These are phyloP conservation scores for Fusarium staphyleae DNA, from an alignment of 2,329 filamentous ascomycete species.

Conservation along the genomic window DNA sequence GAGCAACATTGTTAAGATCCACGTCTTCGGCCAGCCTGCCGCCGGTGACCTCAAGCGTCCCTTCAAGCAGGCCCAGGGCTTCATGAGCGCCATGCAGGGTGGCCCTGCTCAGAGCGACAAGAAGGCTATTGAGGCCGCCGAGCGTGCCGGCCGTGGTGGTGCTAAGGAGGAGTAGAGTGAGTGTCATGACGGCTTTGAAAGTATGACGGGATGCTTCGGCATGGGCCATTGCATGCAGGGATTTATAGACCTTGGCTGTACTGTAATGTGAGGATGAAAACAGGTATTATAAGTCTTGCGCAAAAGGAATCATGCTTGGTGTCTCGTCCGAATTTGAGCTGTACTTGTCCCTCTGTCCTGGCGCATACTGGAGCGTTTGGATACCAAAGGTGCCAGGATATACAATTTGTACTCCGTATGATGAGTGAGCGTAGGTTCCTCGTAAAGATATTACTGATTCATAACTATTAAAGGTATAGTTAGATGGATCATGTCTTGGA, in stretches of 20 bases:
- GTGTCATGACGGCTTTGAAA: conserved; percentile 13
- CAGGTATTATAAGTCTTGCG: conserved; percentile 9
- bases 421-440: too few species aligned
- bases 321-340: too few species aligned
- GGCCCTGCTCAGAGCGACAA: conserved; percentile 87
- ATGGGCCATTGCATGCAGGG: conserved; percentile 14
- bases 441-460: neutral
- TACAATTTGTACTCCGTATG: too few species aligned
- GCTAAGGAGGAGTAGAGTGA: conserved; percentile 72
- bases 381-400: too few species aligned
- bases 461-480: neutral
- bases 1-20: conserved; percentile 95
- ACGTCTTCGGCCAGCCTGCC: conserved; percentile 86
- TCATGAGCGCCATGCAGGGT: conserved; percentile 81
- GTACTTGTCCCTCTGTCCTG: too few species aligned
- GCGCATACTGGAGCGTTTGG: too few species aligned
- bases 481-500: neutral
- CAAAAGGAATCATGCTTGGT: conserved; percentile 2
- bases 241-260: conserved; percentile 3
- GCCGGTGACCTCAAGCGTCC: conserved; percentile 91
- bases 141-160: conserved; percentile 76
- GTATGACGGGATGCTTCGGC: neutral
- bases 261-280: too few species aligned
- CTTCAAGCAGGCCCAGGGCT: conserved; percentile 85
- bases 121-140: conserved; percentile 81